phyloP scores from a whole-genome alignment of 2,329 filamentous ascomycete species.

The Neopestalotiopsis clavispora region DNA sequence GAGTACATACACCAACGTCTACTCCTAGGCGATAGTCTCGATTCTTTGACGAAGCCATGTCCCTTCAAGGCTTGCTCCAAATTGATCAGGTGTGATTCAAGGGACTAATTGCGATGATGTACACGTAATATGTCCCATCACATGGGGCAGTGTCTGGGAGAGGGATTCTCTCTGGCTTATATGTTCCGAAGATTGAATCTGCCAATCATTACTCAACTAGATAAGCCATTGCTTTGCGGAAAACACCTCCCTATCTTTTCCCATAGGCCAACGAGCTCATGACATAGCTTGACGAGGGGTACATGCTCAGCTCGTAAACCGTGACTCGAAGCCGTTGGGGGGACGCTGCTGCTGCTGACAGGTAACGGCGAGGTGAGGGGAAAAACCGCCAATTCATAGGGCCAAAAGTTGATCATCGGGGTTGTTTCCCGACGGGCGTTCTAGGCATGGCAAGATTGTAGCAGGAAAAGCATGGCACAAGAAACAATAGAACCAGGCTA shows the following conservation, averaged over 20 bases:
- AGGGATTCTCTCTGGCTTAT: not conserved
- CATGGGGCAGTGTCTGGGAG: not conserved
- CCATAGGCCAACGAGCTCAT: not conserved
- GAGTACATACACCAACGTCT: constrained; percentile 29
- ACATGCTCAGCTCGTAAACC: not conserved
- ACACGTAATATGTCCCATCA: not conserved
- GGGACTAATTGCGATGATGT: not conserved
- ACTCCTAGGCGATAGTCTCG: constrained; percentile 31
- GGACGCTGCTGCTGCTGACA: not conserved
- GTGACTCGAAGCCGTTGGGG: not conserved
- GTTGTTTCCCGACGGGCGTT: not conserved
- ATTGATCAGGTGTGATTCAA: not conserved
- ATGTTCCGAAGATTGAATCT: not conserved
- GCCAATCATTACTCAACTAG: not conserved
- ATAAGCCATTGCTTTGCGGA: not conserved
- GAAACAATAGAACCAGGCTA: not conserved
- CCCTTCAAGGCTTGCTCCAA: not conserved
- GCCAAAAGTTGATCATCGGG: not conserved
- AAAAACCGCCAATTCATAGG: not conserved
- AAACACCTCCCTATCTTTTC: not conserved
- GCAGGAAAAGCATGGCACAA: not conserved
- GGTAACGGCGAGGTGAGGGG: not conserved
- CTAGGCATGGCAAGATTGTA: not conserved
- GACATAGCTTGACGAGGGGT: not conserved
- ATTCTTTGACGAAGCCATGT: constrained; percentile 16